Evolutionary conservation across 2,329 filamentous ascomycete genomes (phyloP).

Genomic region (Epichloe festucae): DNA sequence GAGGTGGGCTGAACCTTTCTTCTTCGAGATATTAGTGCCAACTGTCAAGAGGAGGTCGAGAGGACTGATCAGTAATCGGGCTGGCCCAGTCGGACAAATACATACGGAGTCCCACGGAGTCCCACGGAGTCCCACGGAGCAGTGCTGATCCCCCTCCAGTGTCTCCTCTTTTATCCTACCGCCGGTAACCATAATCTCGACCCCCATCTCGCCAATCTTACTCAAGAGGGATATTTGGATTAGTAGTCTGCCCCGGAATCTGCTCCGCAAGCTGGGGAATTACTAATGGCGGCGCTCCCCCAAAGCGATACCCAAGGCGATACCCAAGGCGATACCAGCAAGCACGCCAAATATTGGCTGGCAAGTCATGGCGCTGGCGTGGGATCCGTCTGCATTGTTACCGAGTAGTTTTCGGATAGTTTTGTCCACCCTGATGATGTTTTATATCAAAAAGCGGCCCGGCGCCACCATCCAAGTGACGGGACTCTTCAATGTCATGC

Average conservation of each 20-base stretch:
- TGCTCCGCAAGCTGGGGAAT: not conserved
- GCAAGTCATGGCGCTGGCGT: not conserved
- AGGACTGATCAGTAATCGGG: not conserved
- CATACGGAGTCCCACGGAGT: not conserved
- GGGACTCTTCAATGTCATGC: not conserved
- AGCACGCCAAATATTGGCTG: not conserved
- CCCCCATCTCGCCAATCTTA: not conserved
- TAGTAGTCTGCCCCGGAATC: not conserved
- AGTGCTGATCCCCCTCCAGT: not conserved
- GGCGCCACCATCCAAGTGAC: not conserved
- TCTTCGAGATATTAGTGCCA: not conserved
- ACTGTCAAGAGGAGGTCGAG: not conserved
- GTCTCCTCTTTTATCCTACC: not conserved
- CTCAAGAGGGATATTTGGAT: not conserved
- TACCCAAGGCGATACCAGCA: not conserved
- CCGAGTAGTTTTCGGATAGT: too few relatives aligned
- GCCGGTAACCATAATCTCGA: not conserved
- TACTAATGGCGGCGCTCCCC: not conserved
- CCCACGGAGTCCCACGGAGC: not conserved
- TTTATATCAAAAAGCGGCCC: not conserved
- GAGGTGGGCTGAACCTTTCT: not conserved
- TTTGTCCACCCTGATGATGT: too few relatives aligned
- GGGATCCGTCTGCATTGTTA: not conserved
- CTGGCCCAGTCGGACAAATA: not conserved
- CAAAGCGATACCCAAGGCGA: too few relatives aligned